These are phyloP conservation scores for Guadua angustifolia DNA, from an alignment of 176 grass and related monocot genomes.

Conservation along the genomic window DNA sequence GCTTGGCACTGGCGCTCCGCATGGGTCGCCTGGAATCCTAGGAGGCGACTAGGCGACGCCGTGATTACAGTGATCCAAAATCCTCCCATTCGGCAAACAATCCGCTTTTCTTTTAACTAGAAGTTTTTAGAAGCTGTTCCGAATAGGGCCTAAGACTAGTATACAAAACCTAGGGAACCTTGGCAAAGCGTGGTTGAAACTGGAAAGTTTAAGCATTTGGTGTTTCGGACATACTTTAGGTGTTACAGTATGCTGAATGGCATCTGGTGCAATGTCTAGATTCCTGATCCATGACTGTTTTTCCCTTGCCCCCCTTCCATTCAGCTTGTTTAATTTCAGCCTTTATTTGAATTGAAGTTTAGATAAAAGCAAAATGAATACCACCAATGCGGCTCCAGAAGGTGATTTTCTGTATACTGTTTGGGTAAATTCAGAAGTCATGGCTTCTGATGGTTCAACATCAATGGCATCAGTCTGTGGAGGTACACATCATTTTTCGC, in stretches of 20 bases:
- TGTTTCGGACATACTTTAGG: background rate
- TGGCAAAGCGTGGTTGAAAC: background rate
- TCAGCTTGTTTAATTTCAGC: slow-evolving; percentile 31
- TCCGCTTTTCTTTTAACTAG: too few relatives aligned
- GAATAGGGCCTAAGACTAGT: background rate
- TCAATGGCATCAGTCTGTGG: slow-evolving; percentile 99
- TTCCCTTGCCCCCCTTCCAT: background rate
- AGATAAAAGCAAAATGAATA: slow-evolving; percentile 20
- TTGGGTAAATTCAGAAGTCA: slow-evolving; percentile 97
- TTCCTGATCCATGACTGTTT: background rate
- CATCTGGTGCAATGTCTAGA: slow-evolving; percentile 10
- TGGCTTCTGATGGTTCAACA: slow-evolving; percentile 97
- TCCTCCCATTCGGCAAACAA: too few relatives aligned
- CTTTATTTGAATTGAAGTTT: slow-evolving; percentile 1
- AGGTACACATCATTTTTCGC: slow-evolving; percentile 55
- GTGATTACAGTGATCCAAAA: too few relatives aligned
- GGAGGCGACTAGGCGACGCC: too few relatives aligned
- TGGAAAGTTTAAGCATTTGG: background rate
- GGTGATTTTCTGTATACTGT: slow-evolving; percentile 91
- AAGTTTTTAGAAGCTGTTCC: too few relatives aligned
- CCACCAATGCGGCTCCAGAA: slow-evolving; percentile 50
- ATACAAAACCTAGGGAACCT: background rate
- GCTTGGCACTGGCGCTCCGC: too few relatives aligned
- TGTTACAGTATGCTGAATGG: background rate
- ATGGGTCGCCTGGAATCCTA: too few relatives aligned